Conservation (phyloP, 1,139 yeast genomes). For the Kodamaea alishanica region DNA sequence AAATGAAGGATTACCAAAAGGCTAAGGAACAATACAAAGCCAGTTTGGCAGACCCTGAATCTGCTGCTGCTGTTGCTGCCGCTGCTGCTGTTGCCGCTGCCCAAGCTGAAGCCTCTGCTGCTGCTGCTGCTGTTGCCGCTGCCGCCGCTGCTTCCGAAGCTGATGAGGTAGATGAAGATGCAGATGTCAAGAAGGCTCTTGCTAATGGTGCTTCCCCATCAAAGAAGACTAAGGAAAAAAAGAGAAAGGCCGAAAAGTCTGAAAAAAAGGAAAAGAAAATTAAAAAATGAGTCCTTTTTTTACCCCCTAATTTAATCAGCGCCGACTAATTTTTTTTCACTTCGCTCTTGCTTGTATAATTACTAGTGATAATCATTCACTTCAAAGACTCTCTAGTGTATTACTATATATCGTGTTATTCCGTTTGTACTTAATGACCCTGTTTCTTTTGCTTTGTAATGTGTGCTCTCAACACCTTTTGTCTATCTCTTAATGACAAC, state of each 20-base stretch:
- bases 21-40: slow-evolving; percentile 62
- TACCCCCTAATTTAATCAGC: not conserved
- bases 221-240: slow-evolving; percentile 28
- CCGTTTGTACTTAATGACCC: slow-evolving; percentile 42
- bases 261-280: slow-evolving; percentile 15
- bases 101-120: slow-evolving; percentile 9
- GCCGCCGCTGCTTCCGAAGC: slow-evolving; percentile 12
- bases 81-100: slow-evolving; percentile 15
- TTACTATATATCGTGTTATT: slow-evolving; percentile 1
- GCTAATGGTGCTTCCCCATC: too few relatives aligned
- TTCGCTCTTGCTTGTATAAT: not conserved
- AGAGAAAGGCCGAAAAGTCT: slow-evolving; percentile 18
- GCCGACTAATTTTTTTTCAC: not conserved
- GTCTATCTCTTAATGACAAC: slow-evolving; percentile 86
- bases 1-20: slow-evolving; percentile 59
- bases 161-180: slow-evolving; percentile 4
- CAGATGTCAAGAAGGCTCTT: slow-evolving; percentile 12
- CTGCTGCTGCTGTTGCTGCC: slow-evolving; percentile 13
- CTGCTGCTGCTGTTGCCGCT: slow-evolving; percentile 4
- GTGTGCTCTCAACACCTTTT: slow-evolving; percentile 80
- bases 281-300: slow-evolving; percentile 7
- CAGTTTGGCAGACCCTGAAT: slow-evolving; percentile 28
- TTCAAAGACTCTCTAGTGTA: slow-evolving; percentile 2
- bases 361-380: not conserved
- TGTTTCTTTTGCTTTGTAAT: slow-evolving; percentile 85